Percentiles rank a stretch among this genome's conserved stretches.
phyloP scores from a whole-genome alignment of 2,329 filamentous ascomycete species.

The Ophiocordyceps camponoti-rufipedis region DNA sequence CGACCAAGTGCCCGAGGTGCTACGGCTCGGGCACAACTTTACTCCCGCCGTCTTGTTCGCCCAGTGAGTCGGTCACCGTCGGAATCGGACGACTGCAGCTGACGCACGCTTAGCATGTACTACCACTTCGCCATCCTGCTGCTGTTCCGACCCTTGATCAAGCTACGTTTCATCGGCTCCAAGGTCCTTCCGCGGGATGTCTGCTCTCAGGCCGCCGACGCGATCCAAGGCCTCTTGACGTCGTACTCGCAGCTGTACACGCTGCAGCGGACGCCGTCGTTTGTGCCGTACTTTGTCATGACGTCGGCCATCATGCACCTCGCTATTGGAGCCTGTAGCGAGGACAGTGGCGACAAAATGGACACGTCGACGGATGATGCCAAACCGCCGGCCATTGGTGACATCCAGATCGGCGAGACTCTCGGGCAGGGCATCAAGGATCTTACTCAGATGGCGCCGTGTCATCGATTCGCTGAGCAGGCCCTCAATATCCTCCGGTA shows the following conservation, averaged over 20 bases:
- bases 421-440: constrained; percentile 37
- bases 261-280: constrained; percentile 37
- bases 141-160: constrained; percentile 58
- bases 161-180: constrained; percentile 42
- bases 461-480: constrained; percentile 42
- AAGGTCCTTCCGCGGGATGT: constrained; percentile 45
- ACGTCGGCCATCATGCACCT: constrained; percentile 43
- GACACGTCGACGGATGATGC: constrained; percentile 5
- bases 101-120: constrained; percentile 35
- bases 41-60: constrained; percentile 56
- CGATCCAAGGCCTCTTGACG: constrained; percentile 34
- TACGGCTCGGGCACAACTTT: constrained; percentile 49
- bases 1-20: constrained; percentile 42
- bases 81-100: background rate
- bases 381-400: constrained; percentile 10
- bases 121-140: constrained; percentile 53
- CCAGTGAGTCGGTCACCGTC: constrained; percentile 34
- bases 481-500: constrained; percentile 40
- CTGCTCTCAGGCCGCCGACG: constrained; percentile 42
- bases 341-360: constrained; percentile 1
- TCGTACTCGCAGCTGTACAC: constrained; percentile 43
- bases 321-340: constrained; percentile 24
- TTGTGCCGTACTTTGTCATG: constrained; percentile 43
- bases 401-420: constrained; percentile 22
- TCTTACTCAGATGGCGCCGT: constrained; percentile 41